Base-by-base conservation (phyloP, 257 asterid genomes). In the Leonotis leonurus region DNA sequence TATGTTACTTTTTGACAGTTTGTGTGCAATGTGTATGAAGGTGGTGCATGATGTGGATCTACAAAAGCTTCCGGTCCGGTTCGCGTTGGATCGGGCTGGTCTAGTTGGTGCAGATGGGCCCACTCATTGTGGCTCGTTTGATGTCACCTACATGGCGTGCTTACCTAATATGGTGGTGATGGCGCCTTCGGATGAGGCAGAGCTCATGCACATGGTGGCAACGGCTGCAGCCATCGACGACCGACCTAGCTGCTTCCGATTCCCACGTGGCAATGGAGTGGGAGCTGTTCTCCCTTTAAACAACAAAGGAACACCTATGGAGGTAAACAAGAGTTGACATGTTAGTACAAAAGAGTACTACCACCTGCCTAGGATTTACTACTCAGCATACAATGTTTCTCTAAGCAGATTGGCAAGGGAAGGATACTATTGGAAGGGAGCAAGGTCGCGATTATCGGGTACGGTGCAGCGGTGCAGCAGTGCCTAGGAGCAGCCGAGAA, bases 371-470 rank as follows among this genome's bases (percentile, higher is more conserved):
- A 18, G 11, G 13, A 56, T 35, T 36, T 5, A n/a, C 17, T 16
- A 54, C 6, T 27, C 25, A 33, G 29, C 40, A 24, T 27, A 53
- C 14, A 27, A n/a, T 29, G 22, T 0, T 0, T 6, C 33, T 36
- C 0, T 36, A 14, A 30, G 37, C 63, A 57, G 63, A 57, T 57
- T 36, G 96, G 93, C 3, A 88, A 76, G 55, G 95, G 95, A 32
- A 78, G 93, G 60, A 78, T 88, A 41, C 57, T 88, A 1, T 52
- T 58, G 43, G 95, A 82, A 70, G 96, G 96, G 10, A 65, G 45
- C 44, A 61, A 78, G 61, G 82, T 88, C 1, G 96, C 96, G 13
- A 78, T 88, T 25, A 36, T 88, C 1, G 95, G 96, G 51, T 88
- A 72, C 49, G 96, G 95, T 10, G 27, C 93, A 6, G 80, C 80